Evolutionary conservation across 2,329 filamentous ascomycete genomes (phyloP).

Genomic region (Cadophora sp.): DNA sequence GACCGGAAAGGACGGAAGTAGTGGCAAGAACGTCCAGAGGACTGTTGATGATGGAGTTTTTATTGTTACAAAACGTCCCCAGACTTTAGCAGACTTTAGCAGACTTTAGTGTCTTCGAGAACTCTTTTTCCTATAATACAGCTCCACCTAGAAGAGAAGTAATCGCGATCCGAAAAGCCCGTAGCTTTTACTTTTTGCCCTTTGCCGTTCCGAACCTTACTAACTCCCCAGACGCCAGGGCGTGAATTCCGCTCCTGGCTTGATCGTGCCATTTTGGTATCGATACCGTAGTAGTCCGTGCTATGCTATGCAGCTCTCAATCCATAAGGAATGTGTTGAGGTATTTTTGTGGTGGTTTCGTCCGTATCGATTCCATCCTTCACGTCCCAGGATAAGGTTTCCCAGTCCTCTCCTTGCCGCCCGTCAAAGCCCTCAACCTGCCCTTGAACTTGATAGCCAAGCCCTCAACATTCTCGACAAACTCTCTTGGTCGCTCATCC

Average conservation of each 20-base stretch:
- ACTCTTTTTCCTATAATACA: conserved; percentile 11
- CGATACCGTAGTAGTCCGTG: conserved; percentile 1
- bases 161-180: conserved; percentile 13
- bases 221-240: neutral
- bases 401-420: conserved; percentile 27
- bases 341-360: neutral
- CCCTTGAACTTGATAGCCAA: conserved; percentile 34
- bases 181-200: conserved; percentile 4
- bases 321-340: neutral
- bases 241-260: neutral
- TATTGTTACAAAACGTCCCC: conserved; percentile 7
- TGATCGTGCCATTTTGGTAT: neutral
- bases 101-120: neutral
- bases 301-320: conserved; percentile 7
- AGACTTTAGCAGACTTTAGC: too few species aligned
- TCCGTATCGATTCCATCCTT: neutral
- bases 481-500: conserved; percentile 27
- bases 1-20: conserved; percentile 4
- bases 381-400: conserved; percentile 35
- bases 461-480: conserved; percentile 20
- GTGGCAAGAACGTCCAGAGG: neutral
- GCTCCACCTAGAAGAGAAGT: neutral
- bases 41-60: neutral
- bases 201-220: neutral
- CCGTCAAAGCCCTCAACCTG: conserved; percentile 35